These are phyloP conservation scores for Pythium dissimile DNA, from an alignment of 352 stramenopile species.

Conservation along the genomic window DNA sequence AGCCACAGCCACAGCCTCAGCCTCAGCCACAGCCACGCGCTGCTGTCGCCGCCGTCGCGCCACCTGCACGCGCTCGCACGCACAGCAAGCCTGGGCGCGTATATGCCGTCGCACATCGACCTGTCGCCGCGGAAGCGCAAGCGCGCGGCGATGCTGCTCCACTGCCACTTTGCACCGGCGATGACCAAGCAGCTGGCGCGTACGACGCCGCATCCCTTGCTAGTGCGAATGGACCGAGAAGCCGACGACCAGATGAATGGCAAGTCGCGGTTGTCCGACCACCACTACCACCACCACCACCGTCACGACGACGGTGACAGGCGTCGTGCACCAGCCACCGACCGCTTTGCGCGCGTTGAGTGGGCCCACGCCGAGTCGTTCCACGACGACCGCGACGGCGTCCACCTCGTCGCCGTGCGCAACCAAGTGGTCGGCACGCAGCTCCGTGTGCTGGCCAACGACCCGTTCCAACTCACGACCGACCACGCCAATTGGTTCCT, in stretches of 20 bases:
- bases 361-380: conserved; percentile 3
- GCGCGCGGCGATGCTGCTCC: conserved; percentile 17
- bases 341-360: conserved; percentile 5
- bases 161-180: conserved; percentile 18
- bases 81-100: conserved; percentile 1
- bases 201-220: conserved; percentile 2
- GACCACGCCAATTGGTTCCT: conserved; percentile 59
- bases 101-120: neutral
- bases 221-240: conserved; percentile 34
- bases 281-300: no score
- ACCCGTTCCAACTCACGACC: conserved; percentile 44
- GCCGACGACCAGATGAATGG: conserved; percentile 34
- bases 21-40: neutral
- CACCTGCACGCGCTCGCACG: conserved; percentile 1
- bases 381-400: conserved; percentile 29
- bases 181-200: conserved; percentile 20
- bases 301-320: neutral
- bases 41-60: neutral
- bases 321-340: neutral
- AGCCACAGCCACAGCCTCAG: no score
- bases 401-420: conserved; percentile 37
- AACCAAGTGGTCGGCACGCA: conserved; percentile 63
- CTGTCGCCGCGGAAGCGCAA: conserved; percentile 13
- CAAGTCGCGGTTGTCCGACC: no score
- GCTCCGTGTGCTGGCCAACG: conserved; percentile 52